A percentile compares a stretch with the other conserved stretches of the same genome.
phyloP scores from a whole-genome alignment of 148 eudicot genomes.

The Rhododendron williamsianum region DNA sequence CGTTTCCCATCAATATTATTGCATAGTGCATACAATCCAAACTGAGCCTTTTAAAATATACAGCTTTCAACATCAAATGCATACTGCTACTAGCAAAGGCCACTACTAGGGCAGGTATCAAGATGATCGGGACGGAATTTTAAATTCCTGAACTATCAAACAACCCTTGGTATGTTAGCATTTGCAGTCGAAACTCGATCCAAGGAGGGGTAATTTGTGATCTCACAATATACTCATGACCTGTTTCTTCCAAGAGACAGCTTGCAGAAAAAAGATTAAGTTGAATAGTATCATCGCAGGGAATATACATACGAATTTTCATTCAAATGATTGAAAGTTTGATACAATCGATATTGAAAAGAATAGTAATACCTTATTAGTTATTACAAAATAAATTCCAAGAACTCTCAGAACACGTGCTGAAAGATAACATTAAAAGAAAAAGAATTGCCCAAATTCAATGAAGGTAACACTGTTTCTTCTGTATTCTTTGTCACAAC shows the following conservation, averaged over 20 bases:
- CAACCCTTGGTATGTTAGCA: not conserved
- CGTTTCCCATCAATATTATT: not conserved
- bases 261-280: not conserved
- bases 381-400: not conserved
- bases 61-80: not conserved
- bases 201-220: not conserved
- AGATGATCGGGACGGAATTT: not conserved
- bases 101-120: not conserved
- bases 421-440: not conserved
- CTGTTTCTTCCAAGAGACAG: not conserved
- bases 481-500: not conserved
- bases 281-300: not conserved
- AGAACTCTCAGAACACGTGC: not conserved
- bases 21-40: not conserved
- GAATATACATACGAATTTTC: not conserved
- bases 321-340: not conserved
- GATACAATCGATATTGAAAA: not conserved
- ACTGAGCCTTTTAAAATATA: not conserved
- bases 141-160: not conserved
- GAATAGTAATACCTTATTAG: not conserved
- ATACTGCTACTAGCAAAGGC: not conserved
- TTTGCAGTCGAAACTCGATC: not conserved
- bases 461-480: not conserved
- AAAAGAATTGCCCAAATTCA: not conserved
- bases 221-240: not conserved